Percentiles rank a stretch among this genome's conserved stretches.
Evolutionary conservation across 768 basidiomycete species (phyloP).

Genomic region (Rhodotorula paludigena): DNA sequence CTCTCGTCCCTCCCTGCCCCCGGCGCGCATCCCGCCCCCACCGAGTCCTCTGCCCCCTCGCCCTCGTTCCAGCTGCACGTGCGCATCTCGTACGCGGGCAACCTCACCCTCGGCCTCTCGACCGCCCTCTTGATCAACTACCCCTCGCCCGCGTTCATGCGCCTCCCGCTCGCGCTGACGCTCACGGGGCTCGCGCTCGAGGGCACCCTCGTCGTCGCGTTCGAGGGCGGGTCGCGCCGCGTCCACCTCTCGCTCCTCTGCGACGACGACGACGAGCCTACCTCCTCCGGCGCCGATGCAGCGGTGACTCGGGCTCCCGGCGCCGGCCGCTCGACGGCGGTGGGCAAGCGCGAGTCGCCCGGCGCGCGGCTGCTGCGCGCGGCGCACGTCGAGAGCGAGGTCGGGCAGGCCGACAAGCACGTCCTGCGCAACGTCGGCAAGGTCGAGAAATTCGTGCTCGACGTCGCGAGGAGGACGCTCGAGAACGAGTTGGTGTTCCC

Average conservation of each 20-base stretch:
- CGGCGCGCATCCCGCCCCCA: too few relatives aligned
- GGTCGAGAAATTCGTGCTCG: constrained; percentile 89
- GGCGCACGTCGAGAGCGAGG: constrained; percentile 90
- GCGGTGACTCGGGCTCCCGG: too few relatives aligned
- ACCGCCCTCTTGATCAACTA: constrained; percentile 96
- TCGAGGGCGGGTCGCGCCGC: constrained; percentile 72
- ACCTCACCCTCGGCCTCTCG: constrained; percentile 78
- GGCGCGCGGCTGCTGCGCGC: constrained; percentile 61
- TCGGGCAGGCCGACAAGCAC: constrained; percentile 91
- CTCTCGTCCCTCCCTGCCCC: constrained; percentile 38
- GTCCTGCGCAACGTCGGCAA: constrained; percentile 90
- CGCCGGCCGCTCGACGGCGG: neutral
- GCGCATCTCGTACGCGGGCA: constrained; percentile 64
- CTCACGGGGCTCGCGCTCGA: constrained; percentile 80
- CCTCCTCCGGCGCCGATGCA: neutral
- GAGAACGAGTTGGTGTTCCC: constrained; percentile 50
- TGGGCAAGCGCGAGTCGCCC: neutral
- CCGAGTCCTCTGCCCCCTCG: constrained; percentile 44
- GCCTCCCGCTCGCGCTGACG: constrained; percentile 87
- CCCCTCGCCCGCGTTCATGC: constrained; percentile 93
- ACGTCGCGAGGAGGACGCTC: constrained; percentile 85
- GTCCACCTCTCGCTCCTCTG: constrained; percentile 81
- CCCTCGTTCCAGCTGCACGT: constrained; percentile 81
- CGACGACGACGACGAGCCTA: neutral
- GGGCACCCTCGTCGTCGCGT: constrained; percentile 84